These are phyloP conservation scores for Alternaria sp. DNA, from an alignment of 2,329 filamentous ascomycete genomes.

Conservation along the genomic window DNA sequence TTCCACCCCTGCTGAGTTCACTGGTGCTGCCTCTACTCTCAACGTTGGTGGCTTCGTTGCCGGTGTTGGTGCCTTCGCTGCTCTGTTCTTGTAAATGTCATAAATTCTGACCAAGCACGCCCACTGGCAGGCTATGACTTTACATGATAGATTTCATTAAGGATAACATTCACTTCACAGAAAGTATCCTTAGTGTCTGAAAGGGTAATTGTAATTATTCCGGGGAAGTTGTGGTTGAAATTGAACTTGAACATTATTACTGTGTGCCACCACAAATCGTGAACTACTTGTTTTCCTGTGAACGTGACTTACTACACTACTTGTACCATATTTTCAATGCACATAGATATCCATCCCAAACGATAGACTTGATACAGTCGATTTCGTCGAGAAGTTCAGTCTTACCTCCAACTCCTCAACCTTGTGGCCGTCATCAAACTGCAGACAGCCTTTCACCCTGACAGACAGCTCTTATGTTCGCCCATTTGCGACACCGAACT, in stretches of 20 bases:
- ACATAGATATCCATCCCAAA: too few species aligned
- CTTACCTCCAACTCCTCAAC: too few species aligned
- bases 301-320: too few species aligned
- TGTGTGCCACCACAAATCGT: slow-evolving; percentile 6
- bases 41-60: slow-evolving; percentile 52
- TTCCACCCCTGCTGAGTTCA: slow-evolving; percentile 47
- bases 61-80: slow-evolving; percentile 54
- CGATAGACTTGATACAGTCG: too few species aligned
- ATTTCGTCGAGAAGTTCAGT: too few species aligned
- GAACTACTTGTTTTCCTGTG: slow-evolving; percentile 7
- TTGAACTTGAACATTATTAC: slow-evolving; percentile 34
- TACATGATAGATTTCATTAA: slow-evolving; percentile 46
- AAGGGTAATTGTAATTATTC: slow-evolving; percentile 45
- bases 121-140: slow-evolving; percentile 50
- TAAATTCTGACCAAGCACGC: slow-evolving; percentile 43
- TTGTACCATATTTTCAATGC: too few species aligned
- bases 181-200: slow-evolving; percentile 40
- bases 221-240: slow-evolving; percentile 30
- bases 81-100: slow-evolving; percentile 56
- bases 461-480: not conserved
- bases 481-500: not conserved
- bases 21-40: slow-evolving; percentile 49
- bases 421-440: not conserved
- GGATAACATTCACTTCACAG: slow-evolving; percentile 32
- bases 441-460: too few species aligned